Base-by-base conservation (phyloP, 208 protist species). In the Wallacemonas sp. region DNA sequence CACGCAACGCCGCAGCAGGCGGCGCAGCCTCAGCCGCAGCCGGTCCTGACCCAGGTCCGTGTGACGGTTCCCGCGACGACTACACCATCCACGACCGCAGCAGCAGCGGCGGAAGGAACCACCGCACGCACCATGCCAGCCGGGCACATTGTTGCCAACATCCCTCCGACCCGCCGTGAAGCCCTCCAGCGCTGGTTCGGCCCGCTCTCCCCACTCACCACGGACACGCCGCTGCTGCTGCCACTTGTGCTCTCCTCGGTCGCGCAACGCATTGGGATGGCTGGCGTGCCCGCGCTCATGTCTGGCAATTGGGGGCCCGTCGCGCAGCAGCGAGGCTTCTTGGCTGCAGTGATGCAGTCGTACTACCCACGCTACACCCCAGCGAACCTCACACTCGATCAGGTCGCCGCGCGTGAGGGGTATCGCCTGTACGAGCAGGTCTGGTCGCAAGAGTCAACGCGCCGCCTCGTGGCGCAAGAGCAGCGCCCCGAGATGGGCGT, bases 351-450 rank as follows among this genome's bases (percentile, higher is more conserved):
- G 30, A 9, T 58, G 23, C 39, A 16, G 21, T 1, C 41, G n/a
- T 64, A 36, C 41, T 8, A 6, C 2, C 21, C 3, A 8, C 41
- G 21, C 5, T 52, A 19, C 58, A 11, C 5, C 26, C 58, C 39
- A n/a, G 58, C 23, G 12, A 41, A 21, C 2, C 9, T 38, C 24
- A 17, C 23, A 12, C 14, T 32, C 41, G 23, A 2, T 12, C 23
- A 38, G 5, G 4, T 52, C 24, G 2, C 4, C 24, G 43, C 11
- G 14, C 52, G 52, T 21, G 52, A 58, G n/a, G 52, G n/a, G 11
- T 58, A 30, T 24, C 52, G 52, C 38, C 12, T 58, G n/a, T 58
- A 58, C 29, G 29, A 58, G 16, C 32, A 58, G 11, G 17, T 58
- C 12, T 58, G 52, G 52, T 24, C 29, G 14, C 52, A 58, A 21